Evolutionary conservation across 169 alveolate species (phyloP).

Genomic region (Miamiensis avidus): DNA sequence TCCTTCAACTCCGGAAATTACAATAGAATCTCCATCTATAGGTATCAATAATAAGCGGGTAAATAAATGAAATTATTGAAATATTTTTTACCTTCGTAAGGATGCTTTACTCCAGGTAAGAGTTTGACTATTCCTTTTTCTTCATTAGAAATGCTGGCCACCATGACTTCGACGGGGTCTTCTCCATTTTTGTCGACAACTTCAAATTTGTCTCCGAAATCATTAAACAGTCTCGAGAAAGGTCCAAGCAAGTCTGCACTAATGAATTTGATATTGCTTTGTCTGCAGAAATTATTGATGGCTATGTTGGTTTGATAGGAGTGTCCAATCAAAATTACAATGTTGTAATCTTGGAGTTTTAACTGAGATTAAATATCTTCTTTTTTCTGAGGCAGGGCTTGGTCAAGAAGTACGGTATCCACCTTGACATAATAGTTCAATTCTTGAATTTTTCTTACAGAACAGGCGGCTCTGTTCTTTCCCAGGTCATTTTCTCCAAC

Average conservation of each 20-base stretch:
- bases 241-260: slow-evolving; percentile 66
- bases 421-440: slow-evolving; percentile 83
- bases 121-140: slow-evolving; percentile 48
- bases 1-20: neutral
- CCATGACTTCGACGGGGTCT: slow-evolving; percentile 70
- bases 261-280: slow-evolving; percentile 53
- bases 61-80: too few species aligned
- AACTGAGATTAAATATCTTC: neutral
- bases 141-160: slow-evolving; percentile 52
- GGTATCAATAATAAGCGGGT: slow-evolving; percentile 41
- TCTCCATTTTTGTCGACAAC: slow-evolving; percentile 86
- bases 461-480: slow-evolving; percentile 68
- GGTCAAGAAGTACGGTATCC: neutral
- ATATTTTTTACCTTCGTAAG: slow-evolving; percentile 40
- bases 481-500: slow-evolving; percentile 64
- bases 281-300: slow-evolving; percentile 46
- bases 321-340: slow-evolving; percentile 61
- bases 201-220: slow-evolving; percentile 78
- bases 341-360: slow-evolving; percentile 47
- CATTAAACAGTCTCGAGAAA: slow-evolving; percentile 66
- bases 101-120: slow-evolving; percentile 26
- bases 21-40: slow-evolving; percentile 59
- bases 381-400: slow-evolving; percentile 34
- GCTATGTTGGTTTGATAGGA: slow-evolving; percentile 30
- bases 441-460: slow-evolving; percentile 58